A percentile compares a stretch with the other conserved stretches of the same genome.
phyloP scores from a whole-genome alignment of 495 filamentous ascomycete species.

The Cairneyella variabilis region DNA sequence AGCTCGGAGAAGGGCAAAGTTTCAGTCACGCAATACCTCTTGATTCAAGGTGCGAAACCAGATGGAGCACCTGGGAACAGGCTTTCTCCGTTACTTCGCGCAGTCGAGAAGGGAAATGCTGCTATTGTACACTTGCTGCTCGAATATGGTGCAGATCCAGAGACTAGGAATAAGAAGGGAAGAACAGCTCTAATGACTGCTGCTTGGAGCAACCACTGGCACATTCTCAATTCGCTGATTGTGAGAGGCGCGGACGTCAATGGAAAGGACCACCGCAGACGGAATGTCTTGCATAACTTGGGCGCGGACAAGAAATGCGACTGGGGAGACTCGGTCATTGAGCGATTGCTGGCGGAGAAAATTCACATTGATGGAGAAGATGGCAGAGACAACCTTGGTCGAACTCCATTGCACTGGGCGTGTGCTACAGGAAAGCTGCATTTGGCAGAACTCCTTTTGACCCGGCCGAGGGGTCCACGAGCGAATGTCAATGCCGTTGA shows the following conservation, averaged over 20 bases:
- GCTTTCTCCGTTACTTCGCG: conserved; percentile 43
- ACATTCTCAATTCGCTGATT: conserved; percentile 23
- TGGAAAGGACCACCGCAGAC: conserved; percentile 24
- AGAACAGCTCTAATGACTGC: conserved; percentile 24
- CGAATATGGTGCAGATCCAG: conserved; percentile 36
- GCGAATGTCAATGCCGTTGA: conserved; percentile 48
- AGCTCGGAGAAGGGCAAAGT: conserved; percentile 44
- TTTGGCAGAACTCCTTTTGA: conserved; percentile 53
- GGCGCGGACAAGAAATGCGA: conserved; percentile 51
- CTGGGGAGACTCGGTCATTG: conserved; percentile 49
- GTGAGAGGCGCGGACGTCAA: conserved; percentile 26
- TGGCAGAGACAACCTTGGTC: conserved; percentile 40
- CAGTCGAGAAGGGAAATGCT: conserved; percentile 48
- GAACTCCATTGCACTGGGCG: conserved; percentile 62
- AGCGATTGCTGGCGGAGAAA: conserved; percentile 38
- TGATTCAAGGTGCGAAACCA: conserved; percentile 41
- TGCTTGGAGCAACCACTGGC: conserved; percentile 25
- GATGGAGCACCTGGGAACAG: conserved; percentile 36
- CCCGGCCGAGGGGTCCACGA: conserved; percentile 33
- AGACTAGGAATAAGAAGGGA: conserved; percentile 36
- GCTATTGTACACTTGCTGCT: conserved; percentile 30
- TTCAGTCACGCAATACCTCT: conserved; percentile 40
- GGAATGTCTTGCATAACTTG: conserved; percentile 45
- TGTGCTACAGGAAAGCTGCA: conserved; percentile 55
- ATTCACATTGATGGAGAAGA: conserved; percentile 39